phyloP scores from a whole-genome alignment of 140 eudicot species.

The Senecio squalidus region DNA sequence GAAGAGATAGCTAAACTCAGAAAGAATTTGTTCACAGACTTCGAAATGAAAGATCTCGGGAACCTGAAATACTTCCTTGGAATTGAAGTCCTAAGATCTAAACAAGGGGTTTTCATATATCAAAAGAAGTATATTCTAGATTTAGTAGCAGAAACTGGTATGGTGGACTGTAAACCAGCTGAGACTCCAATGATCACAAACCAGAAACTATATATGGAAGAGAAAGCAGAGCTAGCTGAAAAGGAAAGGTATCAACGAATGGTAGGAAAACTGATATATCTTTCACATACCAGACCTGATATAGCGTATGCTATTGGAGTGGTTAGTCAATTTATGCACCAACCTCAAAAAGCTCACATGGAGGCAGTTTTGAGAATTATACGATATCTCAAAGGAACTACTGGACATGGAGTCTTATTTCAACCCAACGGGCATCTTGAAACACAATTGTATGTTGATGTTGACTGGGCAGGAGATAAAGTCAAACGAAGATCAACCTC shows the following conservation, averaged over 20 bases:
- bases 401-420: too few species aligned
- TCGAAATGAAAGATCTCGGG: neutral
- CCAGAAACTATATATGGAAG: neutral
- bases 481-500: too few species aligned
- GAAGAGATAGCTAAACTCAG: too few species aligned
- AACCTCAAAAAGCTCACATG: too few species aligned
- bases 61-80: neutral
- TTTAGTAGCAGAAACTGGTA: neutral
- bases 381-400: too few species aligned
- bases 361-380: too few species aligned
- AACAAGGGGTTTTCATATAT: neutral
- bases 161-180: neutral
- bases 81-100: neutral
- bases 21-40: neutral
- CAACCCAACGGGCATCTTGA: too few species aligned
- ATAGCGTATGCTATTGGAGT: too few species aligned
- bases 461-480: too few species aligned
- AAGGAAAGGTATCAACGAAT: neutral
- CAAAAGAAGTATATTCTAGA: neutral
- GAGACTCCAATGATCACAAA: neutral
- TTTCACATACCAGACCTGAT: too few species aligned
- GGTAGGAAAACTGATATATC: slow-evolving; percentile 1
- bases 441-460: too few species aligned
- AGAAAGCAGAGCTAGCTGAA: neutral
- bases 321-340: too few species aligned